Base-by-base conservation (phyloP, 345 rosid genomes). In the Leavenworthia alabamica region DNA sequence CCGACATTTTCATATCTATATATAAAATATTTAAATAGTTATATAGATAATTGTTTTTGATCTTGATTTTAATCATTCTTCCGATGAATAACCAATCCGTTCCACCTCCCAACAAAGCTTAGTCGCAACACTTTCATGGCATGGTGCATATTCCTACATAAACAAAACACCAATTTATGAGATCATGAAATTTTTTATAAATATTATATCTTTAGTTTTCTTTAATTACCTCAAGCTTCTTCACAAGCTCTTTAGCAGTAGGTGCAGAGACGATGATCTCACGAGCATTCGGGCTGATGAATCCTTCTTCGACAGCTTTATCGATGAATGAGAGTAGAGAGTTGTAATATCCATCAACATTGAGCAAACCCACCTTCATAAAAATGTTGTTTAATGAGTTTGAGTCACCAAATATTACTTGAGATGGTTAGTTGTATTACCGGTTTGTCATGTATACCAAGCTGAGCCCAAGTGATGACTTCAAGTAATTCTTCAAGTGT, bases 381-480 rank as follows among this genome's bases (percentile, higher is more conserved):
- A 70, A 26, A 10, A 13, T 11, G 17, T 9, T 63, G 7, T 41
- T 44, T 35, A 27, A 4, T 36, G 41, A 14, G 14, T 68, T 37
- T 39, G 11, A 11, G 36, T 56, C 51, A 7, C 60, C 51, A 4
- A 45, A 37, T 26, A 0, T 14, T 36, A 2, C 19, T 2, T 20
- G 9, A 9, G 10, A 4, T 33, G 12, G n/a, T 29, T 19, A 32
- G 0, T 22, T 7, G 13, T 20, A 17, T 43, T 76, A 93, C 99
- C 58, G 97, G 97, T 70, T 93, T 93, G 14, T 93, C 96, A 68
- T 93, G 99, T 68, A 93, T 93, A 47, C 99, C 99, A 16, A 93
- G 96, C 71, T 93, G 97, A 55, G 99, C 99, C 99, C 99, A 93
- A 48, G 99, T 82, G 53, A 93, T 93, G 39, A 89, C 99, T 69